Evolutionary conservation across 2,329 filamentous ascomycete species (phyloP).

Genomic region (Colletotrichum tofieldiae): DNA sequence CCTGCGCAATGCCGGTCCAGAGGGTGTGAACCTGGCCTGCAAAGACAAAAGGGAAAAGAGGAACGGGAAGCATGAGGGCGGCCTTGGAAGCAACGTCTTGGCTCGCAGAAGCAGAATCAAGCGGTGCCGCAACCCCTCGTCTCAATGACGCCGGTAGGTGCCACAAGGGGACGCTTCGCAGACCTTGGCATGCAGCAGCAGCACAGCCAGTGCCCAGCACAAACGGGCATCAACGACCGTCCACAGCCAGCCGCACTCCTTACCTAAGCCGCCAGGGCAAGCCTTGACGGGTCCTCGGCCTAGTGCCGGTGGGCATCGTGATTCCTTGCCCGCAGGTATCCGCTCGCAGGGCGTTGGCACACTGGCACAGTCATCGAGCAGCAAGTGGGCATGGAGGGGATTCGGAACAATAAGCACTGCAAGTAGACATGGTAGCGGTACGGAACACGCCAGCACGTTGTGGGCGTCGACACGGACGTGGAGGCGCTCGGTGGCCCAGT

Average conservation of each 20-base stretch:
- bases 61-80: constrained; percentile 4
- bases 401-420: background rate
- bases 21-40: background rate
- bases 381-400: background rate
- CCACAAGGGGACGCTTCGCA: constrained; percentile 8
- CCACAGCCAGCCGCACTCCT: background rate
- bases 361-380: constrained; percentile 8
- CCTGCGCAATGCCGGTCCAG: constrained; percentile 5
- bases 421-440: too few relatives aligned
- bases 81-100: constrained; percentile 35
- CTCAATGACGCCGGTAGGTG: constrained; percentile 38
- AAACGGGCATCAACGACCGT: background rate
- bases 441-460: background rate
- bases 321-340: constrained; percentile 14
- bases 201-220: background rate
- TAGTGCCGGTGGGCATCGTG: background rate
- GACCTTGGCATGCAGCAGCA: constrained; percentile 9
- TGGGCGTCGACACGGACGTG: background rate
- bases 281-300: background rate
- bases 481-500: constrained; percentile 3
- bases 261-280: background rate
- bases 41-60: background rate
- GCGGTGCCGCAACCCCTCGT: constrained; percentile 35
- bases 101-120: constrained; percentile 34
- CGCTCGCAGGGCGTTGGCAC: constrained; percentile 33